phyloP scores from a whole-genome alignment of 1,139 yeast species.

The Debaryomyces robertsiae region DNA sequence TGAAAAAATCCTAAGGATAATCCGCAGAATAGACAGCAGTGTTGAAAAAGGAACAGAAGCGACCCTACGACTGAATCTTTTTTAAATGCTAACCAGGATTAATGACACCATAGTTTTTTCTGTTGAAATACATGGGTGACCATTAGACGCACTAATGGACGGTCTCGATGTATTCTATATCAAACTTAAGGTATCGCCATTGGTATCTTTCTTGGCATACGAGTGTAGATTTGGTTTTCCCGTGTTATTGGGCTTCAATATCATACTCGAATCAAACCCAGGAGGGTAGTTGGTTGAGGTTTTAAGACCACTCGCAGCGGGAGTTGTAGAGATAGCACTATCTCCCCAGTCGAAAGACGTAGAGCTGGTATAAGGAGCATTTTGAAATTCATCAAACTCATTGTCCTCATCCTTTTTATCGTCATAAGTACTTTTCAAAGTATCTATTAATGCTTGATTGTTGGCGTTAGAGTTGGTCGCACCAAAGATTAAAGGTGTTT shows the following conservation, averaged over 20 bases:
- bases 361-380: slow-evolving; percentile 18
- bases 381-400: slow-evolving; percentile 37
- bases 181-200: too few relatives aligned
- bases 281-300: slow-evolving; percentile 27
- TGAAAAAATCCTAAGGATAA: too few relatives aligned
- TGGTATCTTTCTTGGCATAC: background rate
- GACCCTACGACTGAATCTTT: too few relatives aligned
- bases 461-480: slow-evolving; percentile 21
- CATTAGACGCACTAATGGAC: background rate
- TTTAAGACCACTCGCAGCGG: background rate
- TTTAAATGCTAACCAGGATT: too few relatives aligned
- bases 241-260: slow-evolving; percentile 22
- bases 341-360: slow-evolving; percentile 23
- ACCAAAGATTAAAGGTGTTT: slow-evolving; percentile 27
- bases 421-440: slow-evolving; percentile 23
- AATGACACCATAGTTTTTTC: too few relatives aligned
- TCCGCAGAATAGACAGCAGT: too few relatives aligned
- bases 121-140: too few relatives aligned
- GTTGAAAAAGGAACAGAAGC: too few relatives aligned
- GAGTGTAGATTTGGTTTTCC: slow-evolving; percentile 4
- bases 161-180: slow-evolving; percentile 1
- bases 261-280: slow-evolving; percentile 29
- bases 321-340: slow-evolving; percentile 10
- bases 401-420: slow-evolving; percentile 26
- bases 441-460: slow-evolving; percentile 23